phyloP scores from a whole-genome alignment of 192 early-diverging fungal species.

The Coemansia sp. region DNA sequence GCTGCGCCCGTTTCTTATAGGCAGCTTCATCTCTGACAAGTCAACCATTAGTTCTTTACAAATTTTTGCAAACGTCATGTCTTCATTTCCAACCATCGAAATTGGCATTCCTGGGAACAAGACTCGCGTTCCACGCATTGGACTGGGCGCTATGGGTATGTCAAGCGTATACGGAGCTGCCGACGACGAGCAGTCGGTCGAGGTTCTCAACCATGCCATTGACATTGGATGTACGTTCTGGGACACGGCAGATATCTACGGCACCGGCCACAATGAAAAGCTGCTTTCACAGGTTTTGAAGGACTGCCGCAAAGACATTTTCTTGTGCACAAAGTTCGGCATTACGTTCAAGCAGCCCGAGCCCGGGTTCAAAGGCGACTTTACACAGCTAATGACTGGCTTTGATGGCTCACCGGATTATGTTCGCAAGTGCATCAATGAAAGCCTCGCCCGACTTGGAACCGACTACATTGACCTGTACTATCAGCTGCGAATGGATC shows the following conservation, averaged over 20 bases:
- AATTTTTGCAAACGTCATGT: too few relatives aligned
- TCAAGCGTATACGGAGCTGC: slow-evolving; percentile 33
- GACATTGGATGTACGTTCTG: slow-evolving; percentile 56
- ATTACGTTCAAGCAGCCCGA: slow-evolving; percentile 3
- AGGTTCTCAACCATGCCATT: slow-evolving; percentile 49
- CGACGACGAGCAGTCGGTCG: slow-evolving; percentile 35
- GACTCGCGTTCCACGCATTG: slow-evolving; percentile 26
- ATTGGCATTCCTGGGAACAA: slow-evolving; percentile 28
- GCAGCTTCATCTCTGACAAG: too few relatives aligned
- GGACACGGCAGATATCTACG: slow-evolving; percentile 62
- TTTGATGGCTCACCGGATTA: slow-evolving; percentile 52
- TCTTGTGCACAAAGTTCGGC: slow-evolving; percentile 63
- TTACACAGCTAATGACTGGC: slow-evolving; percentile 7
- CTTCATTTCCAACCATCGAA: slow-evolving; percentile 1
- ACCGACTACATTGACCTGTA: slow-evolving; percentile 61
- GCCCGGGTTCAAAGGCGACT: slow-evolving; percentile 23
- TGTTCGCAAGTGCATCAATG: slow-evolving; percentile 46
- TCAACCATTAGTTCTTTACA: background rate
- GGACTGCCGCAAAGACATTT: slow-evolving; percentile 52
- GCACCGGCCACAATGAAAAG: slow-evolving; percentile 55
- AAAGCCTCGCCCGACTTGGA: slow-evolving; percentile 53
- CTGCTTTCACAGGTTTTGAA: slow-evolving; percentile 54
- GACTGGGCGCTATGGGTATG: slow-evolving; percentile 34
- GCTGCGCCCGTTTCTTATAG: too few relatives aligned
- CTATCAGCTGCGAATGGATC: slow-evolving; percentile 61